Evolutionary conservation across 768 basidiomycete genomes (phyloP), one percentile per base, ranked within the genome.

Genomic region (Crassisporium funariophilum): DNA sequence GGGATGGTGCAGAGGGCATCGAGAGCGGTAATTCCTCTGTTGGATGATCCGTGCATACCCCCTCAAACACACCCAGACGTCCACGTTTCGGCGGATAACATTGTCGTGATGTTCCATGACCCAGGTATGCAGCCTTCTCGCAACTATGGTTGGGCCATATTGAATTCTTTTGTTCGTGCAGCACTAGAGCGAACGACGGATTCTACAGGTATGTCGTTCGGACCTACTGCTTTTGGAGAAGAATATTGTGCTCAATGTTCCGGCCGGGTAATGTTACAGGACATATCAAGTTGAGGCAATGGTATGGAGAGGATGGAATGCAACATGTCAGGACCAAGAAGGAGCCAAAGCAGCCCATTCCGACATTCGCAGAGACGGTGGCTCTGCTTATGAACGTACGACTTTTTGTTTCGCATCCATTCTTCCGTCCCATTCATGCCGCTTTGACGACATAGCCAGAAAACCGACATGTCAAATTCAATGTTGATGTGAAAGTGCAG

Each of bases 61-160:
- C 75, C 70, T 83, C 75, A 84, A 81, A 82, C 76, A 85, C 60
- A 59, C 71, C 58, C 81, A 95, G 95, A 97, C 82, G 92, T 98
- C 59, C 95, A 98, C 68, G 86, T 95, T 59, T 91, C 95, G 25
- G 70, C 72, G 54, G 95, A 99, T 67, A 78, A 83, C 60, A 81
- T 90, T 31, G 86, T 98, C 24, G 68, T 98, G 38, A 91, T 98
- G 90, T 98, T 95, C 71, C 95, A 99, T 68, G 95, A 98, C 66
- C 89, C 92, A 12, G 80, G 84, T 88, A 56, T 56, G 58, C 50
- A 46, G 24, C 50, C 56, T 43, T 55, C 37, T 52, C 31, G 38
- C 55, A 20, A 17, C 44, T 33, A 35, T 38, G 39, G n/a, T 27
- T 23, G 5, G 17, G 31, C 21, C 42, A 19, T 25, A 58, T 56